These are phyloP conservation scores for Psilocybe tampanensis DNA, from an alignment of 768 basidiomycete genomes.

Conservation along the genomic window DNA sequence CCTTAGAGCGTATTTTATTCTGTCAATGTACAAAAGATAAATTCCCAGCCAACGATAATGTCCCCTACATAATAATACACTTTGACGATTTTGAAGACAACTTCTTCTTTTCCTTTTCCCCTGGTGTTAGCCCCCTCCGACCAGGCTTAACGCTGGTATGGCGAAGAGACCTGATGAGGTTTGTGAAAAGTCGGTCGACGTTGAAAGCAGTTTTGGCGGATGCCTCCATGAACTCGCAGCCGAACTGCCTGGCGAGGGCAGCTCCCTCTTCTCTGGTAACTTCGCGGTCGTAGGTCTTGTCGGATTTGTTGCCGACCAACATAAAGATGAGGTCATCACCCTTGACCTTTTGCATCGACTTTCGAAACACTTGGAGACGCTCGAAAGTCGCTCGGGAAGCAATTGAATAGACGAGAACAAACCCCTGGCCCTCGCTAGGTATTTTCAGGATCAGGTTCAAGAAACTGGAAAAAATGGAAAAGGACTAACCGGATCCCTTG, in stretches of 20 bases:
- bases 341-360: constrained; percentile 89
- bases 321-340: constrained; percentile 85
- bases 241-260: constrained; percentile 77
- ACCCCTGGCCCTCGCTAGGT: constrained; percentile 92
- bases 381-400: constrained; percentile 92
- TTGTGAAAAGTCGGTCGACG: constrained; percentile 89
- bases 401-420: constrained; percentile 96
- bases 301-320: constrained; percentile 95
- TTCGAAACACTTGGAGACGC: constrained; percentile 86
- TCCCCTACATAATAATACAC: constrained; percentile 84
- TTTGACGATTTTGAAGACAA: constrained; percentile 49
- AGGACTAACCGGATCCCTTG: too few relatives aligned
- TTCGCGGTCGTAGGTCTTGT: constrained; percentile 87
- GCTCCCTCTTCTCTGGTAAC: constrained; percentile 90
- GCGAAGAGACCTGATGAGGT: constrained; percentile 82
- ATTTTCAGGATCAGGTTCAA: constrained; percentile 9
- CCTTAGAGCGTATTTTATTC: too few relatives aligned
- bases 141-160: constrained; percentile 59
- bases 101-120: constrained; percentile 44
- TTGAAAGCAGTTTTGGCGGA: constrained; percentile 95
- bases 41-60: constrained; percentile 57
- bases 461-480: neutral
- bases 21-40: too few relatives aligned
- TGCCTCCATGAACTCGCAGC: constrained; percentile 95
- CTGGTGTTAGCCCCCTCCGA: constrained; percentile 38